These are phyloP conservation scores for Scheffersomyces lignicola DNA, from an alignment of 1,139 yeast species.

Conservation along the genomic window DNA sequence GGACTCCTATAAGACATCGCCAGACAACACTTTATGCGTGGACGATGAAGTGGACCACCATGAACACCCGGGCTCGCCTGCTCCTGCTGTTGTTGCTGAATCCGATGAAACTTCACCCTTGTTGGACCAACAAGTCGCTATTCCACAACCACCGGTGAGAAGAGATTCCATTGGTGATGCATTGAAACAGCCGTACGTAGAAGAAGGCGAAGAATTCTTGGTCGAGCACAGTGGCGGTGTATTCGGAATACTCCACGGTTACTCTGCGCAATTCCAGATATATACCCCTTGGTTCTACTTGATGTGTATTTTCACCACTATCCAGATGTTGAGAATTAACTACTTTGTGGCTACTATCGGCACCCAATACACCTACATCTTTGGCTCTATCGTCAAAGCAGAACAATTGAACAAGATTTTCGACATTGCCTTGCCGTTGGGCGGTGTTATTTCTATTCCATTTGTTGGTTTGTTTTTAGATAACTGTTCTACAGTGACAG, in stretches of 20 bases:
- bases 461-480: conserved; percentile 44
- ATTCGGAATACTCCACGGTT: conserved; percentile 46
- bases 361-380: conserved; percentile 44
- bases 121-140: conserved; percentile 12
- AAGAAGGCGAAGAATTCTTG: conserved; percentile 39
- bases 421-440: conserved; percentile 47
- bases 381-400: conserved; percentile 28
- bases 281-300: conserved; percentile 45
- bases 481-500: conserved; percentile 34
- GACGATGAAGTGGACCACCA: conserved; percentile 17
- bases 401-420: conserved; percentile 35
- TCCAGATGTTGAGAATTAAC: conserved; percentile 46
- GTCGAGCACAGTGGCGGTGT: conserved; percentile 39
- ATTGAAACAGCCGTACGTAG: conserved; percentile 43
- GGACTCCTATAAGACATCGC: conserved; percentile 40
- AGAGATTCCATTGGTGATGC: conserved; percentile 50
- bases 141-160: conserved; percentile 16
- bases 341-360: conserved; percentile 48
- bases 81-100: background rate
- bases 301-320: conserved; percentile 38
- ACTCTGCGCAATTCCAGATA: conserved; percentile 40
- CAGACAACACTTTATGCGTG: conserved; percentile 28
- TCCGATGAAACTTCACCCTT: conserved; percentile 12
- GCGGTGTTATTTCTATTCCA: conserved; percentile 45
- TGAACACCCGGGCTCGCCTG: background rate